These are phyloP conservation scores for Rhododendron henanense DNA, from an alignment of 148 eudicot species.

Conservation along the genomic window DNA sequence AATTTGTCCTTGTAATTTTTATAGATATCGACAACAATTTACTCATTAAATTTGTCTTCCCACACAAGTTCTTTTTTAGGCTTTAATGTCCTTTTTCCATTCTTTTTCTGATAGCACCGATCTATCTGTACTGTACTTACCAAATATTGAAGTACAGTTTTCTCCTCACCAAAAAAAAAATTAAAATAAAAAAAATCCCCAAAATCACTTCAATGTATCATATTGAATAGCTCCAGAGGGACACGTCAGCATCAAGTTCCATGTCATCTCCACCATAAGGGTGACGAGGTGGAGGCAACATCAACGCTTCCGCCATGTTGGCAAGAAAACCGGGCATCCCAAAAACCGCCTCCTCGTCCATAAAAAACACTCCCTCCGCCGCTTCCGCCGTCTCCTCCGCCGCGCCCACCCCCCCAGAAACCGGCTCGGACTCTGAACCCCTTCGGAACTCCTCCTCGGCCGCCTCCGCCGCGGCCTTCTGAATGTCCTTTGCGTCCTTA, in stretches of 20 bases:
- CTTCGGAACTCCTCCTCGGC: conserved; percentile 42
- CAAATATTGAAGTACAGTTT: background rate
- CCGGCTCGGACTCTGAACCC: background rate
- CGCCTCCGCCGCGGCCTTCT: conserved; percentile 46
- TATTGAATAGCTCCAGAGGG: conserved; percentile 27
- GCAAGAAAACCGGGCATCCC: conserved; percentile 32
- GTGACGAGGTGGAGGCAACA: conserved; percentile 17
- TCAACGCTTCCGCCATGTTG: conserved; percentile 51
- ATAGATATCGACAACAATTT: background rate
- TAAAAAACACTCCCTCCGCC: conserved; percentile 15
- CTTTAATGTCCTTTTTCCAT: background rate
- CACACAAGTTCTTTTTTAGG: background rate
- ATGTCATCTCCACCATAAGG: conserved; percentile 1
- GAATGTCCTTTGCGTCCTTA: conserved; percentile 45
- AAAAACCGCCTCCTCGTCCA: conserved; percentile 37
- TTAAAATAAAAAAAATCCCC: too few species aligned
- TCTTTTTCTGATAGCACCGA: background rate
- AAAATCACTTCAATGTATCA: background rate
- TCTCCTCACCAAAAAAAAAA: background rate
- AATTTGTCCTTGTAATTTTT: background rate
- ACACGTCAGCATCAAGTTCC: conserved; percentile 18
- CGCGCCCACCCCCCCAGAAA: background rate
- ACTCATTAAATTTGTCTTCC: background rate
- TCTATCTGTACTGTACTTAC: background rate
- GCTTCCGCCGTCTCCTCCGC: background rate